Evolutionary conservation across 352 stramenopile species (phyloP), one percentile per base, ranked within the genome.

Genomic region (Blastocystis sp.): DNA sequence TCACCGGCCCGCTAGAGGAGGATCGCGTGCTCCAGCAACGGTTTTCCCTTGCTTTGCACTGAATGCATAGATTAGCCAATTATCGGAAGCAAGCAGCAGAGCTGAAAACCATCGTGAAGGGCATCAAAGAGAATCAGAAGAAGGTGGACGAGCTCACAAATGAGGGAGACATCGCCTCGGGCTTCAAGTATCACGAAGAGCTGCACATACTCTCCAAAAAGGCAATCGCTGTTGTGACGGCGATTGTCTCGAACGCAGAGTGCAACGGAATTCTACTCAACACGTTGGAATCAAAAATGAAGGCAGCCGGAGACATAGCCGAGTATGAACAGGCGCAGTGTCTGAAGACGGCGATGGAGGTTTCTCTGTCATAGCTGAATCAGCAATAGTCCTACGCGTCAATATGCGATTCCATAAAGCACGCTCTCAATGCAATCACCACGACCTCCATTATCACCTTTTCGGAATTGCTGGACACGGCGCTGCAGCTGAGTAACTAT

Each of bases 271-370:
- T 84, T 14, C 60, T 84, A 19, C 34, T 41, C 9, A 84, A 84
- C 40, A 84, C 48, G 56, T 41, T 84, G 10, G 74, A 84, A 28
- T 56, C 19, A 11, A 84, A 84, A 70, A 84, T 84, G 74, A 84
- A 84, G 56, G 74, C 74, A 48, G 74, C 74, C 38, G 74, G 45
- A 34, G 74, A 84, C 21, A 84, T 84, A n/a, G 34, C 74, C 3
- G 74, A 84, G 38, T 84, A 84, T 67, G 74, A 84, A 56, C 74
- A 84, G 66, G 74, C 74, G 41, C 74, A 84, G 56, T 59, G n/a
- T 5, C 9, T 84, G 11, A 84, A 84, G 60, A 61, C n/a, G 45
- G 60, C 74, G 10, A 60, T 69, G 23, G 74, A 84, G 69, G 74
- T 84, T 21, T 28, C 17, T 62, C 11, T 69, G 1, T 10, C 1